Evolutionary conservation across 2,329 filamentous ascomycete genomes (phyloP).

Genomic region (Xylaria sp.): DNA sequence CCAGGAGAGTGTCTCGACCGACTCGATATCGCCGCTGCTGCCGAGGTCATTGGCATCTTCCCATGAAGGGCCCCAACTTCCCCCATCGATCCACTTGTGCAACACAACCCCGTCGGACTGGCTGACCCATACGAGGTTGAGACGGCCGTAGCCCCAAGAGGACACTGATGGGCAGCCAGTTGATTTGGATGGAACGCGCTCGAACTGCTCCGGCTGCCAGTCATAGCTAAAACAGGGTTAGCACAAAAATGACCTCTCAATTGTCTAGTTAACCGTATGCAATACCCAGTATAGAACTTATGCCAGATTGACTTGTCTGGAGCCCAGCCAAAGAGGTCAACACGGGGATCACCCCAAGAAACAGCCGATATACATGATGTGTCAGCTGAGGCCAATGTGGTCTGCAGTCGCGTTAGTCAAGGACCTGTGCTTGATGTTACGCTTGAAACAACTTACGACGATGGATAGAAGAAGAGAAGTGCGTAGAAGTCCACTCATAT

Average conservation of each 20-base stretch:
- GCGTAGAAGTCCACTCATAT: slow-evolving; percentile 17
- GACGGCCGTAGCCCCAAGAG: slow-evolving; percentile 39
- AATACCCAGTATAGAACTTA: slow-evolving; percentile 37
- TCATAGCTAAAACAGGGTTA: slow-evolving; percentile 15
- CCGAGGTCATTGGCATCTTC: slow-evolving; percentile 34
- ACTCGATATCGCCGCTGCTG: slow-evolving; percentile 28
- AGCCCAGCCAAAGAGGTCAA: slow-evolving; percentile 32
- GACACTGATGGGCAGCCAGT: slow-evolving; percentile 34
- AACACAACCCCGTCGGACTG: slow-evolving; percentile 25
- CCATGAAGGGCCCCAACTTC: slow-evolving; percentile 42
- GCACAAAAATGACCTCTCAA: too few species aligned
- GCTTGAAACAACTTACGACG: neutral
- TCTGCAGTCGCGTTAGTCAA: slow-evolving; percentile 20
- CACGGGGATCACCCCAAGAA: slow-evolving; percentile 36
- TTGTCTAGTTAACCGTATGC: too few species aligned
- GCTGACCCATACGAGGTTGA: slow-evolving; percentile 38
- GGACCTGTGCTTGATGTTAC: neutral
- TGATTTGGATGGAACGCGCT: slow-evolving; percentile 33
- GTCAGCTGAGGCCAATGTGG: slow-evolving; percentile 8
- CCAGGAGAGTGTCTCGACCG: slow-evolving; percentile 33
- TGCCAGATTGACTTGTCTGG: slow-evolving; percentile 35
- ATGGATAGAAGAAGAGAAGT: slow-evolving; percentile 13
- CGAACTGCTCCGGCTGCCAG: slow-evolving; percentile 40
- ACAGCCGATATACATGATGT: slow-evolving; percentile 20
- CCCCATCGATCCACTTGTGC: slow-evolving; percentile 42